Evolutionary conservation across 345 rosid genomes (phyloP).

Genomic region (Eucalyptus sideroxylon): DNA sequence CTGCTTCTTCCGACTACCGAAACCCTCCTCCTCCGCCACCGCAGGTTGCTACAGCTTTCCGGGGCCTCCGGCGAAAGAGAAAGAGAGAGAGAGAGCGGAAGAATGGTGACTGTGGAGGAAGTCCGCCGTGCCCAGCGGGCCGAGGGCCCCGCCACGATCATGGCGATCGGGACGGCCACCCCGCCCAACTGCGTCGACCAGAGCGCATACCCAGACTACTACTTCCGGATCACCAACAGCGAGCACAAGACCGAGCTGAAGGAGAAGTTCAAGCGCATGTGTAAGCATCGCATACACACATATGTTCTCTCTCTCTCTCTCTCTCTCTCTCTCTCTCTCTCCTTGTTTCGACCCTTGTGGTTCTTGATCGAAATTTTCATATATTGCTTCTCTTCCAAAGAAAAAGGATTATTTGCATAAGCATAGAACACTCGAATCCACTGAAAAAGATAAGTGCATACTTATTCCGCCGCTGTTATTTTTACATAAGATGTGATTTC

Average conservation of each 20-base stretch:
- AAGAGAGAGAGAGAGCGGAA: not conserved
- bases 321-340: not conserved
- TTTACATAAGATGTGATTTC: not conserved
- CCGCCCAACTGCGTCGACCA: constrained; percentile 37
- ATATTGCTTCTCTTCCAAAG: not conserved
- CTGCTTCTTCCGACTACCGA: not conserved
- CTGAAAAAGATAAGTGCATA: not conserved
- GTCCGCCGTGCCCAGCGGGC: constrained; percentile 27
- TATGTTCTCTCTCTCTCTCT: not conserved
- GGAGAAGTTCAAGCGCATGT: constrained; percentile 48
- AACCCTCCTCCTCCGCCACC: not conserved
- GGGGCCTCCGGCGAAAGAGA: not conserved
- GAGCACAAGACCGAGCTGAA: constrained; percentile 41
- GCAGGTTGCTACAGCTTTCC: not conserved
- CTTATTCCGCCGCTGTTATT: not conserved
- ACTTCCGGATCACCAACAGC: constrained; percentile 42
- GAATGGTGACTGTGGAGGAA: not conserved
- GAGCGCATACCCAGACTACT: constrained; percentile 28
- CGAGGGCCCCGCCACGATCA: constrained; percentile 28
- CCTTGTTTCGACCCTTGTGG: not conserved
- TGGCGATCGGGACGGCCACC: constrained; percentile 50
- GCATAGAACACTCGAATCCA: not conserved
- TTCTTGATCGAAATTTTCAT: not conserved
- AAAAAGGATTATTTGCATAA: not conserved
- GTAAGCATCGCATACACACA: constrained; percentile 11